Evolutionary conservation across 768 basidiomycete genomes (phyloP).

Genomic region (Crucibulum laeve): DNA sequence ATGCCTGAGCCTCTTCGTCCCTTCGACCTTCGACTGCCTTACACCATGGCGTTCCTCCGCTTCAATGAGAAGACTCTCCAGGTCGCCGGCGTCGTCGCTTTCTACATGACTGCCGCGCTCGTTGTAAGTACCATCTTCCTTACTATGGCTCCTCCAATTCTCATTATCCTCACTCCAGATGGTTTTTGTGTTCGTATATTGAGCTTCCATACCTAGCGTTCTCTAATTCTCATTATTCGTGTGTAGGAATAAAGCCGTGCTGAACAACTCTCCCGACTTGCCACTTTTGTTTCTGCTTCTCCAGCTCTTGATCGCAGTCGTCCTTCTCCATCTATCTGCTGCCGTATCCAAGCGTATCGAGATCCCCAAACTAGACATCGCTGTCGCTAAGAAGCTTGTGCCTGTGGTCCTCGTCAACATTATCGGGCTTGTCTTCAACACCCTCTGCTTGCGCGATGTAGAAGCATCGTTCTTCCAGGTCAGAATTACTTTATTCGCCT

Average conservation of each 20-base stretch:
- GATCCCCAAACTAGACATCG: constrained; percentile 51
- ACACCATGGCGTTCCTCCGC: constrained; percentile 22
- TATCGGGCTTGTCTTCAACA: constrained; percentile 76
- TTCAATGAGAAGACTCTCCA: constrained; percentile 35
- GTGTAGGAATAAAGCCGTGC: constrained; percentile 73
- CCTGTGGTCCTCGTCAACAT: constrained; percentile 68
- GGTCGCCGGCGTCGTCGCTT: constrained; percentile 68
- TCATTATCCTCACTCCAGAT: constrained; percentile 25
- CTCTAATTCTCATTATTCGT: constrained; percentile 7
- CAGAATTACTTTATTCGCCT: constrained; percentile 3
- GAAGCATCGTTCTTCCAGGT: constrained; percentile 84
- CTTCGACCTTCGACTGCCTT: constrained; percentile 5
- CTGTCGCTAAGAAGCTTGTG: constrained; percentile 50
- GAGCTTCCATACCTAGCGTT: background rate
- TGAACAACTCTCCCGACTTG: constrained; percentile 61
- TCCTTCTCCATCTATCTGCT: constrained; percentile 55
- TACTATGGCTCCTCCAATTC: constrained; percentile 2
- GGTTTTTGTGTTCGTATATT: constrained; percentile 42
- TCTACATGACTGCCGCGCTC: constrained; percentile 76
- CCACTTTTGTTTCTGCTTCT: constrained; percentile 65
- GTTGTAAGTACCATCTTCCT: constrained; percentile 43
- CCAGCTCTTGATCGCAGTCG: constrained; percentile 66
- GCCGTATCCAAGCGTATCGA: constrained; percentile 44
- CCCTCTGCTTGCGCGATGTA: constrained; percentile 70
- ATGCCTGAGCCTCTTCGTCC: background rate